These are phyloP conservation scores for Aspergillus fumigatiaffinis DNA, from an alignment of 2,329 filamentous ascomycete genomes.

Conservation along the genomic window DNA sequence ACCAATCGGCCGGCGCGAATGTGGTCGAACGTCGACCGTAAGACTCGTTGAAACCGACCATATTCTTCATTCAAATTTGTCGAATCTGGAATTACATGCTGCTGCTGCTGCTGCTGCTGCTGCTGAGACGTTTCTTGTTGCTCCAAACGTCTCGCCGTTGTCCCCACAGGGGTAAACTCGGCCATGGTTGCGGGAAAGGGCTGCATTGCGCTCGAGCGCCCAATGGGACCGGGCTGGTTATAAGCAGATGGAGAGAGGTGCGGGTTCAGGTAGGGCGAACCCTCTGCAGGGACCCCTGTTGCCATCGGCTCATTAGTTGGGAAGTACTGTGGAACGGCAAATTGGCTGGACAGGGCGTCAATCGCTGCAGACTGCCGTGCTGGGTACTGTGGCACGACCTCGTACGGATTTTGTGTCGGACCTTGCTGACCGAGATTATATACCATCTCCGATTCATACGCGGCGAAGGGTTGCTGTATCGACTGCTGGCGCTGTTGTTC, in stretches of 20 bases:
- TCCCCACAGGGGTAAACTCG: slow-evolving; percentile 39
- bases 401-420: slow-evolving; percentile 63
- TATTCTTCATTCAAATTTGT: slow-evolving; percentile 64
- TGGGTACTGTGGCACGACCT: slow-evolving; percentile 70
- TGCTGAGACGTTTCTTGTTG: slow-evolving; percentile 24
- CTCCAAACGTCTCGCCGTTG: slow-evolving; percentile 35
- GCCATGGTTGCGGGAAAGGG: slow-evolving; percentile 52
- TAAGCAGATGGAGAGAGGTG: slow-evolving; percentile 55
- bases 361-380: slow-evolving; percentile 71
- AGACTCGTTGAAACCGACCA: slow-evolving; percentile 54
- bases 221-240: slow-evolving; percentile 59
- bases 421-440: slow-evolving; percentile 69
- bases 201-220: slow-evolving; percentile 47
- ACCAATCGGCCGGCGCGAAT: slow-evolving; percentile 60
- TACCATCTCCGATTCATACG: slow-evolving; percentile 66
- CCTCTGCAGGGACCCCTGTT: slow-evolving; percentile 55
- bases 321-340: slow-evolving; percentile 74
- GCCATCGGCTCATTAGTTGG: slow-evolving; percentile 60
- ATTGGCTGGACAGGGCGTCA: slow-evolving; percentile 67
- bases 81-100: slow-evolving; percentile 37
- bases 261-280: slow-evolving; percentile 62
- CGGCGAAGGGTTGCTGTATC: slow-evolving; percentile 42
- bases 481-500: slow-evolving; percentile 45
- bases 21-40: slow-evolving; percentile 66
- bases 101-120: slow-evolving; percentile 17